A percentile compares a stretch with the other conserved stretches of the same genome.
phyloP scores from a whole-genome alignment of 345 rosid species.

The Orychophragmus violaceus region DNA sequence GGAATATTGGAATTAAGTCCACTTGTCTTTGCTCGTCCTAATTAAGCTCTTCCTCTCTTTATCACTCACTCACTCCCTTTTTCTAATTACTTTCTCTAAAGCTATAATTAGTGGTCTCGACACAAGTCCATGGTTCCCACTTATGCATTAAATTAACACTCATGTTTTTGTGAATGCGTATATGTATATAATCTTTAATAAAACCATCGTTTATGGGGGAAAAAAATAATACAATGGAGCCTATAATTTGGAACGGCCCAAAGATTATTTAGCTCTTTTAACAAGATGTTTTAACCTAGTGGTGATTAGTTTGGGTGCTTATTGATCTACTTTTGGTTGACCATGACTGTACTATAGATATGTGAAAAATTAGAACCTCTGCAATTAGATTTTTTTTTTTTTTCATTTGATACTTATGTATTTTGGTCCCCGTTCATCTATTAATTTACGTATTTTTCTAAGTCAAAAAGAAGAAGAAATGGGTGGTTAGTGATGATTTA shows the following conservation, averaged over 20 bases:
- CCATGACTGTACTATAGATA: neutral
- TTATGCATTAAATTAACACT: neutral
- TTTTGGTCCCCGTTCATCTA: neutral
- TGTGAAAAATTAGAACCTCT: neutral
- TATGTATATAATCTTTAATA: neutral
- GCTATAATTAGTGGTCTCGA: constrained; percentile 34
- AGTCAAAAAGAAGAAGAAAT: neutral
- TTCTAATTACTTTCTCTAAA: constrained; percentile 26
- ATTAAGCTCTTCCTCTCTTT: constrained; percentile 15
- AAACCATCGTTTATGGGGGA: neutral
- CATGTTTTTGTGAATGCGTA: constrained; percentile 6
- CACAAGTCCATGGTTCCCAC: constrained; percentile 23
- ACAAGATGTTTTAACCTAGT: neutral
- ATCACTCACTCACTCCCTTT: neutral
- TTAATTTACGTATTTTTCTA: neutral
- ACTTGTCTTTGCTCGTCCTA: constrained; percentile 15
- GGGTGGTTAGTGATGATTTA: neutral
- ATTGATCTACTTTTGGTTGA: neutral
- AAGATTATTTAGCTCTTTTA: neutral
- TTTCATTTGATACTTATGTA: neutral
- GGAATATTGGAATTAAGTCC: constrained; percentile 17
- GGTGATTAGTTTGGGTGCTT: neutral
- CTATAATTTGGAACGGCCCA: neutral
- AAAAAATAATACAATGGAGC: neutral
- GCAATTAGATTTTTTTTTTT: neutral